Conservation (phyloP, 768 basidiomycete species). For the Lactarius akahatsu region DNA sequence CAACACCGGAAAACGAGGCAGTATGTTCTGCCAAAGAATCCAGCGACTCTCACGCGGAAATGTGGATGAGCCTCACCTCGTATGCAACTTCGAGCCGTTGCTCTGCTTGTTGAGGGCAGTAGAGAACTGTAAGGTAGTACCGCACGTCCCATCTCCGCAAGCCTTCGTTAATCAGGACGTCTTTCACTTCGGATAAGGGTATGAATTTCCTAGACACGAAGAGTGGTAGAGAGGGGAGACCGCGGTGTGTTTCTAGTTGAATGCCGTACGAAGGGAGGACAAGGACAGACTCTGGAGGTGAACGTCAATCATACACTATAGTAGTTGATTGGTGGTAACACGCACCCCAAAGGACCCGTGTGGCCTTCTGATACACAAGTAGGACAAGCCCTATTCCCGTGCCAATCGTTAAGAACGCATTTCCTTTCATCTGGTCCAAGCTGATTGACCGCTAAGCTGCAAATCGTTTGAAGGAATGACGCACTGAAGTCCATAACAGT, state of each 20-base stretch:
- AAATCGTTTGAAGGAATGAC: slow-evolving; percentile 38
- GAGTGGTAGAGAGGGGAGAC: slow-evolving; percentile 43
- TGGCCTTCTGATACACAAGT: slow-evolving; percentile 41
- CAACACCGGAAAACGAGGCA: slow-evolving; percentile 64
- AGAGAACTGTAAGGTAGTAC: slow-evolving; percentile 60
- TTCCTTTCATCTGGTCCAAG: slow-evolving; percentile 2
- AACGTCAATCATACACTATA: neutral
- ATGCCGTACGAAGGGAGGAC: slow-evolving; percentile 66
- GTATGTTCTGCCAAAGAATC: slow-evolving; percentile 49
- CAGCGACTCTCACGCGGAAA: slow-evolving; percentile 1
- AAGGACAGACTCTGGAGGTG: slow-evolving; percentile 62
- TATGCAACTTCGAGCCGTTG: slow-evolving; percentile 54
- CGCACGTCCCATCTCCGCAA: slow-evolving; percentile 68
- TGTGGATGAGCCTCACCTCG: slow-evolving; percentile 35
- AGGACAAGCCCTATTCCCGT: slow-evolving; percentile 27
- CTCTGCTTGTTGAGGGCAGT: slow-evolving; percentile 34
- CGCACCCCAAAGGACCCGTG: slow-evolving; percentile 50
- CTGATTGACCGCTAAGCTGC: neutral
- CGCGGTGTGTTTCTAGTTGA: slow-evolving; percentile 71
- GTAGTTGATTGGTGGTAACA: neutral
- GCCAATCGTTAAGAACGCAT: slow-evolving; percentile 1
- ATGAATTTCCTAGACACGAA: slow-evolving; percentile 54
- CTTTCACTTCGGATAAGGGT: slow-evolving; percentile 51
- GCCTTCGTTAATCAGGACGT: slow-evolving; percentile 74
- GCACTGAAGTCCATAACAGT: slow-evolving; percentile 33